Evolutionary conservation across 2,329 filamentous ascomycete genomes (phyloP).

Genomic region (Ophiostoma sp.): DNA sequence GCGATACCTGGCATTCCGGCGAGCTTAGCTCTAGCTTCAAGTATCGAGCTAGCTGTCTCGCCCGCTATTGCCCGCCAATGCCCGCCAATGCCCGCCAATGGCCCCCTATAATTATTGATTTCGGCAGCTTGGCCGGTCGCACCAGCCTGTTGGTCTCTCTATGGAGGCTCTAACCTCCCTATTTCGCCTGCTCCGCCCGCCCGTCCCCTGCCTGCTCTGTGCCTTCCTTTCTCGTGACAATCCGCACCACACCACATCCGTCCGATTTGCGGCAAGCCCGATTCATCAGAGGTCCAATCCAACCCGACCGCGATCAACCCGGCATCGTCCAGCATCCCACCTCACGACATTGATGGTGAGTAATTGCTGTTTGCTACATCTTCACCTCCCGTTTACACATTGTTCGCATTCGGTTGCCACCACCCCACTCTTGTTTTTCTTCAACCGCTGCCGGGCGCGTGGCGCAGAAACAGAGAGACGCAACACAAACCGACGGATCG

Average conservation of each 20-base stretch:
- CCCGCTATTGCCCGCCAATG: background rate
- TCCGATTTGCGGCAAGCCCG: background rate
- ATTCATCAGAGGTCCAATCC: conserved; percentile 1
- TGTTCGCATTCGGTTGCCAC: background rate
- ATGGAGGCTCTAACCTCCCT: background rate
- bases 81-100: background rate
- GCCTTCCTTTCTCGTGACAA: conserved; percentile 2
- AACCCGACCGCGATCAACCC: background rate
- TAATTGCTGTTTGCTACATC: background rate
- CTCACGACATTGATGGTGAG: conserved; percentile 4
- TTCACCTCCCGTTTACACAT: background rate
- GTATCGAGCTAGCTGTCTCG: no score
- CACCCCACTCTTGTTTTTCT: conserved; percentile 1
- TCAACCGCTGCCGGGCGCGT: conserved; percentile 6
- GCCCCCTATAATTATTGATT: no score
- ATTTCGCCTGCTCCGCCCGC: background rate
- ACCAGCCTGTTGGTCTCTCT: background rate
- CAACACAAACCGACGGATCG: background rate
- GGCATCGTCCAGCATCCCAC: conserved; percentile 3
- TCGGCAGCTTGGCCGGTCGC: background rate
- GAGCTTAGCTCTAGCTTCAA: background rate
- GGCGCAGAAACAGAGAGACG: conserved; percentile 17
- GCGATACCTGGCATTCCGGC: background rate
- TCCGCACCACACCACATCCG: conserved; percentile 10
- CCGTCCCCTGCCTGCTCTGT: background rate